Percentiles rank a stretch among this genome's conserved stretches.
Evolutionary conservation across 1,284 basidiomycete genomes (phyloP).

Genomic region (Boletus smithii): DNA sequence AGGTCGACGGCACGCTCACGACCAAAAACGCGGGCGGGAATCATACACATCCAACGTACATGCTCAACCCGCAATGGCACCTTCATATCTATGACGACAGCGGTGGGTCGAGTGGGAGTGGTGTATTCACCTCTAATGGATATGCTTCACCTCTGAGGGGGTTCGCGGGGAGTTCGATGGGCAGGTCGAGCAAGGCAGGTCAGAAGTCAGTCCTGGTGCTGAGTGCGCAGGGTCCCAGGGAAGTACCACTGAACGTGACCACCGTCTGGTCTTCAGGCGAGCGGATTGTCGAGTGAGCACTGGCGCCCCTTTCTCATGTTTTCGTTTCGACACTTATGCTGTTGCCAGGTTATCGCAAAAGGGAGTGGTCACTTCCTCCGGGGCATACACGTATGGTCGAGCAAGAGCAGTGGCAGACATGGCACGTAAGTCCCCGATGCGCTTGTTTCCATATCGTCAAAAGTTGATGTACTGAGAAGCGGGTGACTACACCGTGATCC

Average conservation of each 20-base stretch:
- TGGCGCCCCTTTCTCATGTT: neutral
- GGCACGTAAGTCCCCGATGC: constrained; percentile 43
- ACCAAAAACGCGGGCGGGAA: constrained; percentile 82
- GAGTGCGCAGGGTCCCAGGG: constrained; percentile 55
- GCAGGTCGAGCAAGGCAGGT: constrained; percentile 1
- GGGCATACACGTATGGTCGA: constrained; percentile 79
- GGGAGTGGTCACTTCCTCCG: constrained; percentile 71
- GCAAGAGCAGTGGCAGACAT: constrained; percentile 56
- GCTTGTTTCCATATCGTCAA: neutral
- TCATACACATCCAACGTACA: constrained; percentile 73
- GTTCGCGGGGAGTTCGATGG: too few species aligned
- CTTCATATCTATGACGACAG: constrained; percentile 48
- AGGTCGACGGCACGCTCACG: constrained; percentile 66
- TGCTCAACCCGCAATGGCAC: constrained; percentile 88
- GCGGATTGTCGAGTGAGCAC: constrained; percentile 70
- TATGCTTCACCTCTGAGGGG: neutral
- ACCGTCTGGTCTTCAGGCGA: constrained; percentile 74
- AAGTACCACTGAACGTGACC: constrained; percentile 73
- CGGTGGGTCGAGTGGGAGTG: neutral
- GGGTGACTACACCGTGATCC: constrained; percentile 78
- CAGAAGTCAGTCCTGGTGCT: constrained; percentile 49
- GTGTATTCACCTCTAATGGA: neutral
- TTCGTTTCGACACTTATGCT: neutral
- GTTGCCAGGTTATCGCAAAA: constrained; percentile 52
- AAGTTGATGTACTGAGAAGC: constrained; percentile 41